These are phyloP conservation scores for Mycena sanguinolenta DNA, from an alignment of 768 basidiomycete genomes.

Conservation along the genomic window DNA sequence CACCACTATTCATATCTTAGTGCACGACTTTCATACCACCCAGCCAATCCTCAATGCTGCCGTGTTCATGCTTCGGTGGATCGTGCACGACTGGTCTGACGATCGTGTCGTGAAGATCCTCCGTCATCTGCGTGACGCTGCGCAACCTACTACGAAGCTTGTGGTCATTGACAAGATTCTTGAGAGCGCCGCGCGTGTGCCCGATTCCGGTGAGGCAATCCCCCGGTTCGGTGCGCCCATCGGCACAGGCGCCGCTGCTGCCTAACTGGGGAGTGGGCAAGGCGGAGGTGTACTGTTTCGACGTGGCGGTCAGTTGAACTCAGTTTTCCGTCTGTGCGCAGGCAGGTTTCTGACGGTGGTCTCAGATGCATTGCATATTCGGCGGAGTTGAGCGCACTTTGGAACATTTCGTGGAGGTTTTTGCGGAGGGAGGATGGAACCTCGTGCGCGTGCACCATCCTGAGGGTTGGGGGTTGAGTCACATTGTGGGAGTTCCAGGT, in stretches of 20 bases:
- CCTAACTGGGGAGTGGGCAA: conserved; percentile 9
- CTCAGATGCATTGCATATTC: too few species aligned
- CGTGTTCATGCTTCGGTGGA: conserved; percentile 1
- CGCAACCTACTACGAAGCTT: too few species aligned
- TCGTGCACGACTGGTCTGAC: conserved; percentile 18
- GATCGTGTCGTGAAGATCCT: too few species aligned
- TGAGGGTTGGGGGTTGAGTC: too few species aligned
- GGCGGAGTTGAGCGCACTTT: too few species aligned
- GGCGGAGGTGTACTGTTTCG: conserved; percentile 1
- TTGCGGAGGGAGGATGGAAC: too few species aligned
- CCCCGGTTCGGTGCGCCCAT: not conserved
- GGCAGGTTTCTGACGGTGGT: not conserved
- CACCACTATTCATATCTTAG: not conserved
- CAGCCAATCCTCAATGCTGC: conserved; percentile 11
- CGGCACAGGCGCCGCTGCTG: not conserved
- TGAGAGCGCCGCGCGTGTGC: not conserved
- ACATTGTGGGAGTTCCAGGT: too few species aligned
- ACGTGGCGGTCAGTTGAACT: too few species aligned
- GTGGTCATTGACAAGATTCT: conserved; percentile 8
- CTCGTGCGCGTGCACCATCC: too few species aligned
- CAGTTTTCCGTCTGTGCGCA: too few species aligned
- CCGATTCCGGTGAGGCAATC: not conserved
- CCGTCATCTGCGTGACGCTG: too few species aligned
- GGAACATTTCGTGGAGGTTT: too few species aligned
- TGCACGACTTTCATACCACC: conserved; percentile 1